Evolutionary conservation across 2,329 filamentous ascomycete species (phyloP).

Genomic region (Trichoderma sp.): DNA sequence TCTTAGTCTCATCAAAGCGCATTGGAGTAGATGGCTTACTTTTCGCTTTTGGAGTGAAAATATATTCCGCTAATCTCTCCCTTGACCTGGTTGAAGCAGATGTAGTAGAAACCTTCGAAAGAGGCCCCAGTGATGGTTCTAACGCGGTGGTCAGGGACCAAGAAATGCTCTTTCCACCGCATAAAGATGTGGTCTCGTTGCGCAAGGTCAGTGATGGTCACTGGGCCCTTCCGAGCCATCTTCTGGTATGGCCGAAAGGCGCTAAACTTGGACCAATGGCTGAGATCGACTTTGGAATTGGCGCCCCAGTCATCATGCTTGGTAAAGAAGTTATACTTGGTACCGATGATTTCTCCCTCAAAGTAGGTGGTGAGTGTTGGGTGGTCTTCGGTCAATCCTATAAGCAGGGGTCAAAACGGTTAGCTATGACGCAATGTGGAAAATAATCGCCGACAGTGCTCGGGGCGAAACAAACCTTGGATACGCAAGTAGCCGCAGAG

Average conservation of each 20-base stretch:
- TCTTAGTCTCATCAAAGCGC: neutral
- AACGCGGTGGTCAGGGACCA: conserved; percentile 92
- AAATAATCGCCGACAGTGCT: neutral
- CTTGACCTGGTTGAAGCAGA: conserved; percentile 91
- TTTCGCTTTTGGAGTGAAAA: conserved; percentile 97
- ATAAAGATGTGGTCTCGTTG: conserved; percentile 92
- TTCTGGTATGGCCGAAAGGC: conserved; percentile 76
- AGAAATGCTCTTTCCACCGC: conserved; percentile 98
- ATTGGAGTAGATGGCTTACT: conserved; percentile 57
- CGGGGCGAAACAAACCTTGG: conserved; percentile 60
- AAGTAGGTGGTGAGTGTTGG: conserved; percentile 98
- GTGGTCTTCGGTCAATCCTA: conserved; percentile 91
- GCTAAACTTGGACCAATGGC: conserved; percentile 88
- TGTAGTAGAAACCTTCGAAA: conserved; percentile 98
- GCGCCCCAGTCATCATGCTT: conserved; percentile 89
- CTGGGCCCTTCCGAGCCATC: conserved; percentile 54
- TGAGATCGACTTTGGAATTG: conserved; percentile 84
- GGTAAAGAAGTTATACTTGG: conserved; percentile 91
- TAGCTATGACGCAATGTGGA: conserved; percentile 20
- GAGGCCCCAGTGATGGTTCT: conserved; percentile 89
- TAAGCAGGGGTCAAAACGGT: neutral
- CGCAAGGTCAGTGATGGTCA: conserved; percentile 64
- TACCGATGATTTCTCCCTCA: conserved; percentile 95
- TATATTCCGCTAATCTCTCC: conserved; percentile 92
- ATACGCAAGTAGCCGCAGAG: conserved; percentile 94